Evolutionary conservation across 2,329 filamentous ascomycete species (phyloP), one percentile per base, ranked within the genome.

Genomic region (Aphanoascus verrucosus): DNA sequence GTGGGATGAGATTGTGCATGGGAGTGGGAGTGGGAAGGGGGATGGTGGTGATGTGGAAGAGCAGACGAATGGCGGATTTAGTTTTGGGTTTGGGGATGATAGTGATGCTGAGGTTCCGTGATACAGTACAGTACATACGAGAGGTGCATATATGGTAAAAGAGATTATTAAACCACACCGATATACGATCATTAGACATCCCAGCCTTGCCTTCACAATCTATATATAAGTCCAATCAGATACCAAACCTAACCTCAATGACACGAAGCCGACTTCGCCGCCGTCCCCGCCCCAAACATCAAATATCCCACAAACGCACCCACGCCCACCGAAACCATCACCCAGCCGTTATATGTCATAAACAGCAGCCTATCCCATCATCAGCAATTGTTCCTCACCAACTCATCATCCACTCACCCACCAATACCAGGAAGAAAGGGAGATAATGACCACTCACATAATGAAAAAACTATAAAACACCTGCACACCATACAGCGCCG

Each of bases 301-400:
- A 95, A 67, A 66, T 94, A 96, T 42, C 93, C 93, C 43, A 94
- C 69, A 60, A 94, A 94, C 0, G 91, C 90, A 14, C 93, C 93
- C 8, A 94, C 74, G 0, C 86, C 86, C 14, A 97, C 90, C 2
- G 91, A 81, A 60, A 94, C 71, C 93, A 98, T 98, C 61, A 98
- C 83, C 84, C 87, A 94, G 54, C 93, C 93, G 64, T 98, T 98
- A 73, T 98, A 98, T n/a, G 93, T 98, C 93, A 98, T 98, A 72
- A 98, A 98, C 19, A 98, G 73, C 57, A 98, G 77, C 93, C 91
- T 97, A 56, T n/a, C 42, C 6, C 34, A 9, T 3, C 7, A 31
- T 42, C 11, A 31, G 38, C 20, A 49, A 45, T 15, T n/a, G n/a
- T n/a, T n/a, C 19, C 14, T 5, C 44, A 34, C 28, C 28, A 9